Evolutionary conservation across 257 asterid genomes (phyloP).

Genomic region (Echium plantagineum): DNA sequence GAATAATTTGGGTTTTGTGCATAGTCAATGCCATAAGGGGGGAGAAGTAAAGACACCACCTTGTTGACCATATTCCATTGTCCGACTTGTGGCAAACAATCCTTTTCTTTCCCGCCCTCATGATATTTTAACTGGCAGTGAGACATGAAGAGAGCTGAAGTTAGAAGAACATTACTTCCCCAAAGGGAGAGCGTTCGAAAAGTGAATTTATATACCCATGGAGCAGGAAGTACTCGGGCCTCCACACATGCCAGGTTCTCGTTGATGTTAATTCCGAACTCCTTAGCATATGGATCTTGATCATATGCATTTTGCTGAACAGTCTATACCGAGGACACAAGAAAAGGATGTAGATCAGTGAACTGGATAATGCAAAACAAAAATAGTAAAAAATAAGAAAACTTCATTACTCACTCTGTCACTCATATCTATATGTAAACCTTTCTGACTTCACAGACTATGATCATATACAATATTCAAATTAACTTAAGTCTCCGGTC

Average conservation of each 20-base stretch:
- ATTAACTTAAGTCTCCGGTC: background rate
- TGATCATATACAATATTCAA: background rate
- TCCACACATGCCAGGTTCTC: slow-evolving; percentile 82
- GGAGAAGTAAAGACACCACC: slow-evolving; percentile 30
- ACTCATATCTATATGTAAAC: background rate
- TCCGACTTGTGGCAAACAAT: slow-evolving; percentile 95
- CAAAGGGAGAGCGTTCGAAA: background rate
- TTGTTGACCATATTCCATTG: slow-evolving; percentile 99
- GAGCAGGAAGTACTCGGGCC: slow-evolving; percentile 98
- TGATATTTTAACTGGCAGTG: slow-evolving; percentile 74
- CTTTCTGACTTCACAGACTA: background rate
- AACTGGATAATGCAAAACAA: slow-evolving; percentile 2
- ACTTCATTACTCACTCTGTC: too few species aligned
- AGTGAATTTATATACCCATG: slow-evolving; percentile 59
- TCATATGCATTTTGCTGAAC: slow-evolving; percentile 79
- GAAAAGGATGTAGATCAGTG: background rate
- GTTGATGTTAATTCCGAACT: slow-evolving; percentile 83
- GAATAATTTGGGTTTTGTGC: background rate
- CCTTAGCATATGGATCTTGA: slow-evolving; percentile 87
- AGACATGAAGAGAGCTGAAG: slow-evolving; percentile 10
- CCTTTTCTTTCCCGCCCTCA: slow-evolving; percentile 89
- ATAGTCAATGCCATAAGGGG: background rate
- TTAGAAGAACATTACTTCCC: background rate
- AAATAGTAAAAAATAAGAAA: too few species aligned
- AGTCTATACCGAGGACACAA: slow-evolving; percentile 38